Conservation (phyloP, 2,329 filamentous ascomycete genomes). For the Hypoxylon sp. region DNA sequence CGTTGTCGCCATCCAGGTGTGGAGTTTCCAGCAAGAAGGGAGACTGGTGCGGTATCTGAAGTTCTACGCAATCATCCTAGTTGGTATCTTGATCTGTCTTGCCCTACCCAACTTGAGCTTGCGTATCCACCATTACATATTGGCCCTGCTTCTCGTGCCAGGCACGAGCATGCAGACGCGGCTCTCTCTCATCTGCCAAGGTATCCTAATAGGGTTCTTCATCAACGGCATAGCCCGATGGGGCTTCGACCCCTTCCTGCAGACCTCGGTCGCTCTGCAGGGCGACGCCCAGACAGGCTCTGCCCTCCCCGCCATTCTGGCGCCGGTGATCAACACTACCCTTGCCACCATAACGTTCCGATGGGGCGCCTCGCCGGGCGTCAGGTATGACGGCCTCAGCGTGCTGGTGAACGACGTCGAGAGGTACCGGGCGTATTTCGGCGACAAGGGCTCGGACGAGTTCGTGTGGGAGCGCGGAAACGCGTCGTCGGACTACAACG, state of each 20-base stretch:
- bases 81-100: slow-evolving; percentile 76
- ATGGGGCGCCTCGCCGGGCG: slow-evolving; percentile 61
- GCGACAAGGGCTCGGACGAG: slow-evolving; percentile 60
- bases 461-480: slow-evolving; percentile 71
- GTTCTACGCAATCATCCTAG: slow-evolving; percentile 77
- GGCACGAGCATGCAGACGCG: slow-evolving; percentile 91
- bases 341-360: slow-evolving; percentile 74
- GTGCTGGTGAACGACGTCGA: slow-evolving; percentile 89
- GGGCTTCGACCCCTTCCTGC: slow-evolving; percentile 90
- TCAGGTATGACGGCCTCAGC: slow-evolving; percentile 78
- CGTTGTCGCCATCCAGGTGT: slow-evolving; percentile 81
- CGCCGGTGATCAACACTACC: slow-evolving; percentile 60
- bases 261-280: slow-evolving; percentile 80
- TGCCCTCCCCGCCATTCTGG: slow-evolving; percentile 66
- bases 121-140: slow-evolving; percentile 92
- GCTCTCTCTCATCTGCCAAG: slow-evolving; percentile 86
- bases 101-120: slow-evolving; percentile 81
- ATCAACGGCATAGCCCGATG: slow-evolving; percentile 94
- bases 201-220: slow-evolving; percentile 88
- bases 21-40: slow-evolving; percentile 87
- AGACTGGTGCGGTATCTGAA: slow-evolving; percentile 81
- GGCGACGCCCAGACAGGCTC: slow-evolving; percentile 74
- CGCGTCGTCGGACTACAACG: slow-evolving; percentile 60
- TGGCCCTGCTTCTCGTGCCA: slow-evolving; percentile 86
- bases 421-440: slow-evolving; percentile 78